Percentiles rank a stretch among this genome's conserved stretches.
Conservation (phyloP, 2,329 filamentous ascomycete genomes). For the Phoma herbarum region DNA sequence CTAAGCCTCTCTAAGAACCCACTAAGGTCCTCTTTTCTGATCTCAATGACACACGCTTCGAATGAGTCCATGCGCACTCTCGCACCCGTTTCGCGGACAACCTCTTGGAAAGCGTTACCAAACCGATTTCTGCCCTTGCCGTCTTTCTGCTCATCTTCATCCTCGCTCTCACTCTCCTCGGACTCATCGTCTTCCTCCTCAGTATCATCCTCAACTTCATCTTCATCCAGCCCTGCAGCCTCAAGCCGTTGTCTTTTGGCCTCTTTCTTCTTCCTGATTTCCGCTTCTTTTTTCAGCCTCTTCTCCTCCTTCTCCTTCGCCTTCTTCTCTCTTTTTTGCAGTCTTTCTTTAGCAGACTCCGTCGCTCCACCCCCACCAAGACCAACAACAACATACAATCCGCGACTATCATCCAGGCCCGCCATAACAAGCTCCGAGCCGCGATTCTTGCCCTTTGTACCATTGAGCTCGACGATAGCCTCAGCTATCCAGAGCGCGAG, state of each 20-base stretch:
- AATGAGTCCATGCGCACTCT: slow-evolving; percentile 94
- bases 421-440: slow-evolving; percentile 90
- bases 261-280: slow-evolving; percentile 68
- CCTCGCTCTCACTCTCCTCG: slow-evolving; percentile 63
- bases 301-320: slow-evolving; percentile 63
- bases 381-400: slow-evolving; percentile 91
- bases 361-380: slow-evolving; percentile 85
- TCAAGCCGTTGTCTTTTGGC: slow-evolving; percentile 41
- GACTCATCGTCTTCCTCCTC: slow-evolving; percentile 61
- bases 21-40: slow-evolving; percentile 92
- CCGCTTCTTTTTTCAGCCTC: slow-evolving; percentile 65
- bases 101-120: slow-evolving; percentile 93
- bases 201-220: slow-evolving; percentile 60
- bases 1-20: slow-evolving; percentile 92
- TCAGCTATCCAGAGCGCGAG: slow-evolving; percentile 94
- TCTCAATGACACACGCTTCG: slow-evolving; percentile 96
- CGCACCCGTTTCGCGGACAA: slow-evolving; percentile 88
- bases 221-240: slow-evolving; percentile 69
- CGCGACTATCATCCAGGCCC: slow-evolving; percentile 83
- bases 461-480: slow-evolving; percentile 88
- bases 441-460: slow-evolving; percentile 71
- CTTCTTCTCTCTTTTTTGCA: slow-evolving; percentile 72
- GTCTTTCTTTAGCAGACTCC: slow-evolving; percentile 64
- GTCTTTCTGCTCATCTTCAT: slow-evolving; percentile 67
- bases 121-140: slow-evolving; percentile 87